Percentiles rank a stretch among this genome's conserved stretches.
Conservation (phyloP, 495 filamentous ascomycete genomes). For the Chaetomium tenue region DNA sequence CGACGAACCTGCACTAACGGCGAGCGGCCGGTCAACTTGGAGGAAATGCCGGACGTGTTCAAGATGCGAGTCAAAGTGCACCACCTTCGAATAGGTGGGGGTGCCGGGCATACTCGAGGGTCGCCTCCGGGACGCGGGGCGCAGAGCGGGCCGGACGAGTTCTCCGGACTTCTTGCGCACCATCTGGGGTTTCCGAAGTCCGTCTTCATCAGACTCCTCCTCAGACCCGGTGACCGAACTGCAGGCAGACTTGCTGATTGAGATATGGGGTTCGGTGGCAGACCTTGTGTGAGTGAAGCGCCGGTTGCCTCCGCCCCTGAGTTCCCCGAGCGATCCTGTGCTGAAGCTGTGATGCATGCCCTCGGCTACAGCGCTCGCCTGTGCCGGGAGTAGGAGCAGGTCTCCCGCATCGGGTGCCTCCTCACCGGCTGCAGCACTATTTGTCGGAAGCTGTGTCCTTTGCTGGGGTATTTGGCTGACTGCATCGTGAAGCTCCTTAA, state of each 20-base stretch:
- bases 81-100: constrained; percentile 88
- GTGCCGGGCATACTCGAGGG: constrained; percentile 97
- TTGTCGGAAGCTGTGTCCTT: constrained; percentile 60
- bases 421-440: constrained; percentile 25
- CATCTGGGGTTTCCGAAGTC: constrained; percentile 72
- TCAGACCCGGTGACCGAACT: constrained; percentile 59
- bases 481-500: constrained; percentile 78
- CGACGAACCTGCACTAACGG: constrained; percentile 93
- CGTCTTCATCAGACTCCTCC: constrained; percentile 61
- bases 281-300: constrained; percentile 75
- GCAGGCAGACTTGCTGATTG: constrained; percentile 51
- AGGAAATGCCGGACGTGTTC: constrained; percentile 95
- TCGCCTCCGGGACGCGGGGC: constrained; percentile 70
- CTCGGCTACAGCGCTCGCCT: constrained; percentile 38
- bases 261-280: constrained; percentile 70
- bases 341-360: constrained; percentile 41
- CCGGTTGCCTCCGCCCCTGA: constrained; percentile 34
- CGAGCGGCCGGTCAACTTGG: constrained; percentile 86
- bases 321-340: constrained; percentile 36
- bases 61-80: constrained; percentile 91
- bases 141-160: constrained; percentile 87
- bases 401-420: constrained; percentile 32
- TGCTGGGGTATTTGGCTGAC: constrained; percentile 74
- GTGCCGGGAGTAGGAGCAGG: constrained; percentile 35
- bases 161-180: constrained; percentile 98